These are phyloP conservation scores for Myxozyma geophila DNA, from an alignment of 805 yeast genomes.

Conservation along the genomic window DNA sequence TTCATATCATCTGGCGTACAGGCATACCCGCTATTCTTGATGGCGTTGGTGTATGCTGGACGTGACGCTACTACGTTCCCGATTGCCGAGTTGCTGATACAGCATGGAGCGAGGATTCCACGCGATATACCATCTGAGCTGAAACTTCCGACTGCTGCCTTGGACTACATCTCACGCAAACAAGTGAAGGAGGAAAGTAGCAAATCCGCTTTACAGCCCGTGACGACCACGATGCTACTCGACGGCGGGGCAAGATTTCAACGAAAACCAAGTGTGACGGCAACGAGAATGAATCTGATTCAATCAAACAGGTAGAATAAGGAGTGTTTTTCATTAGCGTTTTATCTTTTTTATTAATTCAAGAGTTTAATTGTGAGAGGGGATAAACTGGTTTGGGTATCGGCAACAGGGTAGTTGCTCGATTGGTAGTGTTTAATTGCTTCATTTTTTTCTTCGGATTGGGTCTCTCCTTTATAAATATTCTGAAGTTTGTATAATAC, in stretches of 20 bases:
- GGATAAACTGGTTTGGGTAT: too few species aligned
- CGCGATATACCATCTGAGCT: constrained; percentile 25
- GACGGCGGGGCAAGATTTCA: background rate
- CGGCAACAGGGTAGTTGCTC: too few species aligned
- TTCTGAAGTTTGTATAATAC: too few species aligned
- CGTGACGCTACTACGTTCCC: constrained; percentile 43
- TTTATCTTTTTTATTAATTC: too few species aligned
- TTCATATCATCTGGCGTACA: background rate
- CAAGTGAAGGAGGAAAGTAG: constrained; percentile 3
- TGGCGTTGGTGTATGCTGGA: constrained; percentile 44
- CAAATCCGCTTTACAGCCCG: background rate
- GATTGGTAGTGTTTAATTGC: too few species aligned
- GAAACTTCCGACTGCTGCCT: constrained; percentile 17
- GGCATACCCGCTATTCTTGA: constrained; percentile 43
- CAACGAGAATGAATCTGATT: background rate
- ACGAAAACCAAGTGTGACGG: background rate
- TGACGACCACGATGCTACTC: constrained; percentile 3
- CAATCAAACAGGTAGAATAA: background rate
- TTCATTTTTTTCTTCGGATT: too few species aligned
- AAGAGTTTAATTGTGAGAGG: too few species aligned
- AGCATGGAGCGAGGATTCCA: constrained; percentile 47
- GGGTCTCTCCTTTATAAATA: too few species aligned
- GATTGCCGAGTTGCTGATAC: constrained; percentile 47
- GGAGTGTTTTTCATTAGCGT: too few species aligned
- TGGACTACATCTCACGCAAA: constrained; percentile 17